These are phyloP conservation scores for Macadamia tetraphylla DNA, from an alignment of 164 flowering plant genomes.

Conservation along the genomic window DNA sequence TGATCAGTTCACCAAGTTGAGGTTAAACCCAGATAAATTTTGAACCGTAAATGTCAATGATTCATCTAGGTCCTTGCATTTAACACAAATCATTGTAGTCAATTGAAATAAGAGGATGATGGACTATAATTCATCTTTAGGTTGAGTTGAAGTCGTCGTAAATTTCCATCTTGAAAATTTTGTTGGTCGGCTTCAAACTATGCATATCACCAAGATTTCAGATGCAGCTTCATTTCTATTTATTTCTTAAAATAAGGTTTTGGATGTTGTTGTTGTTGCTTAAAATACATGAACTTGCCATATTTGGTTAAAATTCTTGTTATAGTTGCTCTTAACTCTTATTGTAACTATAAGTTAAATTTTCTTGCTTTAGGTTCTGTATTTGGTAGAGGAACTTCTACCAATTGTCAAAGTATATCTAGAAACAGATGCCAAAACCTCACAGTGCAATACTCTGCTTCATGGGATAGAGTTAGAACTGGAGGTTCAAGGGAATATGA, in stretches of 20 bases:
- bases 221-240: background rate
- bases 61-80: too few species aligned
- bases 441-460: conserved; percentile 21
- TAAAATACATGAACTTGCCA: background rate
- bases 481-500: conserved; percentile 9
- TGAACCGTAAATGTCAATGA: too few species aligned
- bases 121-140: too few species aligned
- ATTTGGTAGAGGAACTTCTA: conserved; percentile 10
- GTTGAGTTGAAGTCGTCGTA: too few species aligned
- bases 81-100: too few species aligned
- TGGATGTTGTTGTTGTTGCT: background rate
- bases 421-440: conserved; percentile 14
- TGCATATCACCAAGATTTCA: background rate
- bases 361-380: conserved; percentile 14
- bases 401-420: conserved; percentile 12
- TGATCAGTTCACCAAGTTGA: too few species aligned
- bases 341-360: background rate
- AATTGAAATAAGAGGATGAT: too few species aligned
- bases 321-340: background rate
- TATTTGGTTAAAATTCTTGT: background rate
- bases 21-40: too few species aligned
- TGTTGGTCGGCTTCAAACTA: background rate
- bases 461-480: conserved; percentile 13
- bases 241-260: background rate
- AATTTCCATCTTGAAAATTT: too few species aligned